Evolutionary conservation across 257 asterid species (phyloP).

Genomic region (Solanum sitiens): DNA sequence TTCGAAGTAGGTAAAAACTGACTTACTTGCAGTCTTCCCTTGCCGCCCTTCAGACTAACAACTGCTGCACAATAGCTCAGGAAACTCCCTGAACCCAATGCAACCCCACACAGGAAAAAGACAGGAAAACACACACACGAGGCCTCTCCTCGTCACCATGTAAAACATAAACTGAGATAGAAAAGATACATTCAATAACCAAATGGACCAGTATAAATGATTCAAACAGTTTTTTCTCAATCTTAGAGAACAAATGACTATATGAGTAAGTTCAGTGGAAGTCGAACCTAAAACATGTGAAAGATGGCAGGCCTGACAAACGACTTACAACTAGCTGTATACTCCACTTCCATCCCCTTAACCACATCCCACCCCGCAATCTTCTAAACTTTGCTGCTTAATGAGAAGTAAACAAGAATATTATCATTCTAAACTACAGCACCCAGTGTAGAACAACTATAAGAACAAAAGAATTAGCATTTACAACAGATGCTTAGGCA

Average conservation of each 20-base stretch:
- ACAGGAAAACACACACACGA: background rate
- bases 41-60: background rate
- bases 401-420: background rate
- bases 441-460: background rate
- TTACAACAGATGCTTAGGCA: background rate
- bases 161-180: background rate
- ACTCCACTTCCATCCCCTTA: background rate
- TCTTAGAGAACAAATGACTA: background rate
- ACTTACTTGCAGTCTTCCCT: background rate
- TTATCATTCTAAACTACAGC: background rate
- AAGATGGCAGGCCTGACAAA: background rate
- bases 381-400: background rate
- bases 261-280: background rate
- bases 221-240: background rate
- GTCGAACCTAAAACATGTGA: background rate
- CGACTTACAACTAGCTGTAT: background rate
- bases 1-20: background rate
- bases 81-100: background rate
- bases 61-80: background rate
- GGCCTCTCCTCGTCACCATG: background rate
- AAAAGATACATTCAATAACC: background rate
- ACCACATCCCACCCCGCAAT: background rate
- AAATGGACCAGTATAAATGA: background rate
- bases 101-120: background rate
- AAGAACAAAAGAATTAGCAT: background rate